Conservation (phyloP, 169 alveolate species). For the Theileria luwenshuni region DNA sequence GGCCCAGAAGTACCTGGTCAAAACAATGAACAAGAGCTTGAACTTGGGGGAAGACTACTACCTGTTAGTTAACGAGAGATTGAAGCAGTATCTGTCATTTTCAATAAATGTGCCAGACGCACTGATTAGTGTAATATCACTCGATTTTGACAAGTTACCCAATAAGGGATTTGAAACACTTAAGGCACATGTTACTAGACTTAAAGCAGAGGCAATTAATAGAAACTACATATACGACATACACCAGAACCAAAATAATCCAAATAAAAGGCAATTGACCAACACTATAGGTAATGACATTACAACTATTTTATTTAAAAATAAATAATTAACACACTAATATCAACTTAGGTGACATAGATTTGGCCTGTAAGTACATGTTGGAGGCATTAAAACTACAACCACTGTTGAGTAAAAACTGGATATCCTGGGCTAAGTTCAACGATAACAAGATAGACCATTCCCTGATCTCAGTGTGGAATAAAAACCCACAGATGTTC, state of each 20-base stretch:
- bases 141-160: slow-evolving; percentile 53
- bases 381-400: slow-evolving; percentile 72
- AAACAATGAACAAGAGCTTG: slow-evolving; percentile 25
- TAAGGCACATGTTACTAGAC: slow-evolving; percentile 56
- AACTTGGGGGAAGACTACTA: slow-evolving; percentile 56
- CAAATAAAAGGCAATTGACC: neutral
- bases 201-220: slow-evolving; percentile 59
- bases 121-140: slow-evolving; percentile 46
- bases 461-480: slow-evolving; percentile 24
- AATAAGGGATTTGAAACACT: slow-evolving; percentile 49
- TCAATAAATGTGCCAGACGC: slow-evolving; percentile 49
- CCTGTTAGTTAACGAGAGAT: slow-evolving; percentile 43
- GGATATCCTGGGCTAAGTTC: slow-evolving; percentile 78
- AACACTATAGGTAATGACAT: slow-evolving; percentile 8
- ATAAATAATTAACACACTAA: neutral
- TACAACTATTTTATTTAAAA: neutral
- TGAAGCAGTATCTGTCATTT: slow-evolving; percentile 64
- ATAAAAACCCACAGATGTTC: slow-evolving; percentile 9
- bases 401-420: slow-evolving; percentile 71
- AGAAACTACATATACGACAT: slow-evolving; percentile 41
- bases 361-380: slow-evolving; percentile 50
- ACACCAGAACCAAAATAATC: slow-evolving; percentile 16
- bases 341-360: slow-evolving; percentile 25
- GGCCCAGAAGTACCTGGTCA: slow-evolving; percentile 63
- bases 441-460: slow-evolving; percentile 66